Percentiles rank a stretch among this genome's conserved stretches.
Conservation (phyloP, 2,329 filamentous ascomycete species). For the Neopestalotiopsis sp. region DNA sequence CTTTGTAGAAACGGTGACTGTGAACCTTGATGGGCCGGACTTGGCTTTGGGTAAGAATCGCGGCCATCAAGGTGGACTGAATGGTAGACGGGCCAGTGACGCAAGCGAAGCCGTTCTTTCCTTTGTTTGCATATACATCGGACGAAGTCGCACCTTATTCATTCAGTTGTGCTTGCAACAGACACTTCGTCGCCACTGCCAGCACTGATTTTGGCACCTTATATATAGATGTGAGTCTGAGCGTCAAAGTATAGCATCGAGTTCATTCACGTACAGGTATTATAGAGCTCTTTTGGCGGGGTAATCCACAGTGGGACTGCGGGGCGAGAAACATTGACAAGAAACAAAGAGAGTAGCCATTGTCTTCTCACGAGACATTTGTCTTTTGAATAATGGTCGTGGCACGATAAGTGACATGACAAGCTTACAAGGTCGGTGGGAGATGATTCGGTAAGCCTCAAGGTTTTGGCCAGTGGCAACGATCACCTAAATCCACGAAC, state of each 20-base stretch:
- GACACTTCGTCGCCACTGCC: too few relatives aligned
- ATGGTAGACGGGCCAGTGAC: neutral
- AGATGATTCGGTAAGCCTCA: neutral
- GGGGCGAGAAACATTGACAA: neutral
- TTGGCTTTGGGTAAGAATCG: neutral
- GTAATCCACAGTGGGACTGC: neutral
- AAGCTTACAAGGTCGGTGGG: neutral
- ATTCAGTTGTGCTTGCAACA: neutral
- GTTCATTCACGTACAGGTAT: neutral
- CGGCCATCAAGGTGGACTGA: slow-evolving; percentile 13
- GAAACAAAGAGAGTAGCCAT: neutral
- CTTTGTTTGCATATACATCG: neutral
- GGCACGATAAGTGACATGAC: neutral
- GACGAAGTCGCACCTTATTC: neutral
- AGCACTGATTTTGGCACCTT: too few relatives aligned
- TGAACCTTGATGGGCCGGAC: slow-evolving; percentile 13
- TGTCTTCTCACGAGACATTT: neutral
- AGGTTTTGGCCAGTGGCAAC: neutral
- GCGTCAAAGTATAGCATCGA: too few relatives aligned
- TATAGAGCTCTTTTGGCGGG: neutral
- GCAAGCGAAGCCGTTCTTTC: slow-evolving; percentile 4
- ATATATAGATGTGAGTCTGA: too few relatives aligned
- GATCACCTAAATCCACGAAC: too few relatives aligned
- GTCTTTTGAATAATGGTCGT: neutral
- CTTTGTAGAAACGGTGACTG: neutral